A percentile compares a stretch with the other conserved stretches of the same genome.
Conservation (phyloP, 208 protist genomes). For the Histomonas meleagridis region DNA sequence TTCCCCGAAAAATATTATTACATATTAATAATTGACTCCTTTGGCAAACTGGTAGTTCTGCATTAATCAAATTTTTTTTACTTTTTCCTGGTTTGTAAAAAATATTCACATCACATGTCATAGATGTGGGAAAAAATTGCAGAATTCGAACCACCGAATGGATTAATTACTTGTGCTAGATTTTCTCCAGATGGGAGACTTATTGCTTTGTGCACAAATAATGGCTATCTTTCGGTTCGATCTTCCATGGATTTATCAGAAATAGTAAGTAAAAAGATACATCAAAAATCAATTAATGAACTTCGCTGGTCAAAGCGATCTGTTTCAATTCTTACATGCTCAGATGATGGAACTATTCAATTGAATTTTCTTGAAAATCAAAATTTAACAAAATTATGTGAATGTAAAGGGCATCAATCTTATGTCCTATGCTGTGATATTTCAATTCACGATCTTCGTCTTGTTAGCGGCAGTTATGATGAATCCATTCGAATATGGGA, state of each 20-base stretch:
- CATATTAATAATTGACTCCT: too few species aligned
- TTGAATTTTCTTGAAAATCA: too few species aligned
- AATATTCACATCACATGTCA: too few species aligned
- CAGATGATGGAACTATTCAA: background rate
- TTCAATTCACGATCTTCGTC: background rate
- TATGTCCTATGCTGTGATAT: background rate
- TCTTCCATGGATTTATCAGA: background rate
- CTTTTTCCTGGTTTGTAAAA: too few species aligned
- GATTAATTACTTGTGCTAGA: background rate
- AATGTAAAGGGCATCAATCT: background rate
- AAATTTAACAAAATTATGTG: background rate
- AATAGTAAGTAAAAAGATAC: background rate
- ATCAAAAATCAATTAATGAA: background rate
- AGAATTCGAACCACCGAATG: background rate
- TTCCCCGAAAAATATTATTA: too few species aligned
- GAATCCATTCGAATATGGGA: slow-evolving; percentile 17
- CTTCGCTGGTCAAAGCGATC: background rate
- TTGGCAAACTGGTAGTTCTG: too few species aligned
- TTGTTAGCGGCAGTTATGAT: slow-evolving; percentile 14
- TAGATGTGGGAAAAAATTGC: background rate
- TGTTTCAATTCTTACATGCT: background rate
- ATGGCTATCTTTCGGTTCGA: background rate
- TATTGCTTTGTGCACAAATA: background rate
- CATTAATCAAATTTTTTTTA: too few species aligned
- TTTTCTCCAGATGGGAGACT: background rate